Evolutionary conservation across 176 grass and related monocot genomes (phyloP), one percentile per base, ranked within the genome.

Genomic region (Panicum miliaceum): DNA sequence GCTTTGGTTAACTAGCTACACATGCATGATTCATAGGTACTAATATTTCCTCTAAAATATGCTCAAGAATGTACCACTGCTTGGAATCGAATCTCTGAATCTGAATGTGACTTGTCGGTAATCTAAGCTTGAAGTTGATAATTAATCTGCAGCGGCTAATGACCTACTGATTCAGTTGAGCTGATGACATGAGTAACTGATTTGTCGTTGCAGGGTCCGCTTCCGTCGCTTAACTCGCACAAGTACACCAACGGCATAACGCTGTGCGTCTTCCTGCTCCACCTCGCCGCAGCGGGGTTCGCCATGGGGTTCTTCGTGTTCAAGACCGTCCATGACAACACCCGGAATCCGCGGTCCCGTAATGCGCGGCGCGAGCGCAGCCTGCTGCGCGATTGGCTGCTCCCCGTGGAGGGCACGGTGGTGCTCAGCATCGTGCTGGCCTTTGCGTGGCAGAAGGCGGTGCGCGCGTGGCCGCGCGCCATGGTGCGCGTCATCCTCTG

Each of bases 361-460:
- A 76, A 88, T 5, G 87, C 81, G 9, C 76, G 60, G 58, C 82
- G 73, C 3, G 92, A 89, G 77, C 71, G 65, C 23, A 91, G 83
- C 73, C 82, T 92, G 11, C 91, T 99, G 60, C 80, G 85, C 0
- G 57, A 77, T 34, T 99, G 96, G 96, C 89, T 99, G 29, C 96
- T 88, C 5, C 93, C 96, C 13, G 83, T 99, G 68, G 96, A 96
- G 83, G 88, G 89, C 32, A 76, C 96, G 0, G 91, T 88, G 16
- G 84, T 58, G 67, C 89, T 99, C 58, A 92, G 93, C 84, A 96
- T 99, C 71, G 37, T 91, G 15, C 78, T 96, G 76, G 93, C 96
- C 1, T 99, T 99, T 75, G 82, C 88, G 10, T 99, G 96, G 96
- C 96, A 94, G 93, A 99, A 94, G 82, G 89, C 93, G 2, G 89